Percentiles rank a stretch among this genome's conserved stretches.
phyloP scores from a whole-genome alignment of 345 rosid species.

The Excoecaria agallocha region DNA sequence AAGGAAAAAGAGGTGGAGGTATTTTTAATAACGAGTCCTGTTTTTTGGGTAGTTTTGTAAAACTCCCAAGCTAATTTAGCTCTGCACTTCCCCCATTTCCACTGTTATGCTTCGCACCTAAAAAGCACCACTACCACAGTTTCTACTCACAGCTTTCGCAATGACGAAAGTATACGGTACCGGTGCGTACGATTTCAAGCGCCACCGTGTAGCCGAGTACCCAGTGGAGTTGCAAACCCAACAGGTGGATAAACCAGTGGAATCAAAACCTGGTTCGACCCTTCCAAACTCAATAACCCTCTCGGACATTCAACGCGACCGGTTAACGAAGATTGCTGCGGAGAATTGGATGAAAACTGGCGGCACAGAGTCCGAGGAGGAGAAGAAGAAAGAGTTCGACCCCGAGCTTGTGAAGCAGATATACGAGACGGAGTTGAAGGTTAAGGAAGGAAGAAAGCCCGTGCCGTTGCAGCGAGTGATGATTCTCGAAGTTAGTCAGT shows the following conservation, averaged over 20 bases:
- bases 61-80: too few relatives aligned
- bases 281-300: slow-evolving; percentile 79
- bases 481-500: slow-evolving; percentile 95
- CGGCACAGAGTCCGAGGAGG: slow-evolving; percentile 34
- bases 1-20: too few relatives aligned
- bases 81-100: neutral
- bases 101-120: neutral
- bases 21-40: too few relatives aligned
- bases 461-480: slow-evolving; percentile 92
- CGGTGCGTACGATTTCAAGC: slow-evolving; percentile 95
- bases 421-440: slow-evolving; percentile 72
- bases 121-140: neutral
- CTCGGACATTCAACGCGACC: slow-evolving; percentile 87
- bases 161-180: slow-evolving; percentile 96
- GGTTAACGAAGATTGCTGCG: slow-evolving; percentile 69
- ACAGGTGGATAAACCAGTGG: slow-evolving; percentile 49
- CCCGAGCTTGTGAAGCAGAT: slow-evolving; percentile 75
- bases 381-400: slow-evolving; percentile 58
- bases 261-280: slow-evolving; percentile 57
- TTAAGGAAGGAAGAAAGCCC: slow-evolving; percentile 67
- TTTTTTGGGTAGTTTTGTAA: too few relatives aligned
- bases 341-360: slow-evolving; percentile 68
- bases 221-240: slow-evolving; percentile 57
- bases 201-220: slow-evolving; percentile 97
- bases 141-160: neutral